Base-by-base conservation (phyloP, 2,329 filamentous ascomycete species). In the Monosporascus sp. region DNA sequence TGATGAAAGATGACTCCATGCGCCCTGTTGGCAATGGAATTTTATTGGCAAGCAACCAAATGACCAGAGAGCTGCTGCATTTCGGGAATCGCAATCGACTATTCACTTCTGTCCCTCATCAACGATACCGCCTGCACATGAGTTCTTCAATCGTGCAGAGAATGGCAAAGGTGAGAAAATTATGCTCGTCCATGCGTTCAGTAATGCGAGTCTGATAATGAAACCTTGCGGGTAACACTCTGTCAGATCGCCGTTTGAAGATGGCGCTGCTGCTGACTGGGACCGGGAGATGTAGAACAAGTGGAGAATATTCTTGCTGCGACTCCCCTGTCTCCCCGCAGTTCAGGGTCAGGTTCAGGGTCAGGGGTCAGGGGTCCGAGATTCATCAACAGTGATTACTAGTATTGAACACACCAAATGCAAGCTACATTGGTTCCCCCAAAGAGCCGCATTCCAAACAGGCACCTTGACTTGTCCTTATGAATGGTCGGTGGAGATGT, bases 211-310 rank as follows among this genome's bases (percentile, higher is more conserved):
- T 22, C 43, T 15, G 20, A 27, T 27, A 46, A 55, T 67, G 67
- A 68, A 68, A 69, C 67, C 52, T 55, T 50, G 52, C 47, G 57
- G 58, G 66, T 67, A 62, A 61, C 65, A 67, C 60, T 55, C 60
- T 60, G 61, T 63, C 60, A 57, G 64, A 63, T 63, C 57, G 51
- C 54, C 53, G 66, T 68, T 68, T 68, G 63, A 68, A 62, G 58
- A 58, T 61, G 59, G 58, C 59, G 61, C 63, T 59, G 64, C 60
- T 64, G 52, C 52, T 49, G 20, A 39, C 27, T 45, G 50, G 45
- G 27, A 49, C 27, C 39, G 25, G 25, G 43, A 39, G 31, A 15
- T 48, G 44, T 38, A 48, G 24, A 48, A 25, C 11, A n/a, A 18
- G 11, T 41, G 22, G 22, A 8, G 9, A 17, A 43, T 25, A 17